Evolutionary conservation across 495 filamentous ascomycete species (phyloP), one percentile per base, ranked within the genome.

Genomic region (Tuber aestivum): DNA sequence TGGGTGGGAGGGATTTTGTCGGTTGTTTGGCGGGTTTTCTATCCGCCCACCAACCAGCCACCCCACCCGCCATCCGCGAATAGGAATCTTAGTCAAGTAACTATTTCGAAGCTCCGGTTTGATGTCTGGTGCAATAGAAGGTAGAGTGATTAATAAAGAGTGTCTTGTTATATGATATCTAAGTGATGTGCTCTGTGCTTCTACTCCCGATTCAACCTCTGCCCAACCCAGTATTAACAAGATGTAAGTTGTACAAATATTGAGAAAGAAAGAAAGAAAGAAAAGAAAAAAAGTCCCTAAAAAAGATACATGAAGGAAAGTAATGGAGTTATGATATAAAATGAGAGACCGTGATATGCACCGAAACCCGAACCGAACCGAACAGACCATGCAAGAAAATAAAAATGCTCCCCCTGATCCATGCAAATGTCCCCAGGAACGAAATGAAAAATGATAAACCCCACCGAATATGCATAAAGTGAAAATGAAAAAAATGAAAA

Each of bases 141-240:
- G 27, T 40, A 3, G 7, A 40, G 38, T n/a, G n/a, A n/a, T 56
- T n/a, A 56, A 56, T 61, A 61, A 61, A 14, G 50, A 61, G 9
- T 27, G 50, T 27, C 50, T 4, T 61, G 0, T 14, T 61, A 32
- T 61, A 56, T 65, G 56, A 65, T 65, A 32, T 65, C 56, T 65
- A 65, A 32, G 14, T 32, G 8, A 35, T 65, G 56, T 35, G 35
- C 32, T 2, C 27, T 8, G 32, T 20, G 2, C 27, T 10, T 21
- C 27, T 20, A 7, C 27, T 10, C 45, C 27, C 27, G 18, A 65
- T 61, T 14, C n/a, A 61, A 32, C n/a, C n/a, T n/a, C n/a, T n/a
- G n/a, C n/a, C 48, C 48, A 10, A 56, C 48, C 50, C 50, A 61
- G n/a, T 61, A 61, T 61, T 61, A 27, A 61, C 50, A 61, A 61